Base-by-base conservation (phyloP, 139 green algal genomes). In the Raphidocelis subcapitata region DNA sequence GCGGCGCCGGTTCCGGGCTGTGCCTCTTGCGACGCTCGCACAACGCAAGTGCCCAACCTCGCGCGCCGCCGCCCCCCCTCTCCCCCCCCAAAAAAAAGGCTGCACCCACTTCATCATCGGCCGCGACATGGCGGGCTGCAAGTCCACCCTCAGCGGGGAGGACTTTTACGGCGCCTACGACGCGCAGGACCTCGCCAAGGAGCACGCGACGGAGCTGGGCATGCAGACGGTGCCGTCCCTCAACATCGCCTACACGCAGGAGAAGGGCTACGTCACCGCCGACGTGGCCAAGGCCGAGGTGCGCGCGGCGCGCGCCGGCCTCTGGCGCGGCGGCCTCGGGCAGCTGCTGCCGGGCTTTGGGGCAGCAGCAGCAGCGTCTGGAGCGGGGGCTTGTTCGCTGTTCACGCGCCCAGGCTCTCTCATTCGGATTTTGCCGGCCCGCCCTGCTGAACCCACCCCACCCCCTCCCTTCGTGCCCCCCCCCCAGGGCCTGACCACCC, bases 31-130 rank as follows among this genome's bases (percentile, higher is more conserved):
- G 60, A 41, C 60, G 16, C 5, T 41, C 18, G 16, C 28, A 41
- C n/a, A 37, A 37, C 5, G 16, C 28, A 37, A n/a, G n/a, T 18
- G 54, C 54, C 54, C 54, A 26, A 61, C 12, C 54, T 15, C 5
- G 15, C 54, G 23, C 20, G 10, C 21, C 54, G 5, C 23, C 10
- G 10, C 12, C 54, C 14, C 54, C 54, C 54, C 54, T 26, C 54
- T 18, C 44, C 33, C 62, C 41, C 64, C 20, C 44, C 41, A 41
- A 3, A 14, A 37, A 37, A 80, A 83, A 82, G 88, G 90, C 44
- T 93, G 88, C 84, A 94, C 90, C 10, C 91, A 96, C 85, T 96
- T 96, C 80, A 96, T 96, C 81, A 94, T 96, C 65, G 91, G 91
- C 24, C 85, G 91, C 56, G 91, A 96, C 85, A 96, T 96, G 91